Percentiles rank a stretch among this genome's conserved stretches.
Conservation (phyloP, 169 alveolate genomes). For the Plasmodium relictum region DNA sequence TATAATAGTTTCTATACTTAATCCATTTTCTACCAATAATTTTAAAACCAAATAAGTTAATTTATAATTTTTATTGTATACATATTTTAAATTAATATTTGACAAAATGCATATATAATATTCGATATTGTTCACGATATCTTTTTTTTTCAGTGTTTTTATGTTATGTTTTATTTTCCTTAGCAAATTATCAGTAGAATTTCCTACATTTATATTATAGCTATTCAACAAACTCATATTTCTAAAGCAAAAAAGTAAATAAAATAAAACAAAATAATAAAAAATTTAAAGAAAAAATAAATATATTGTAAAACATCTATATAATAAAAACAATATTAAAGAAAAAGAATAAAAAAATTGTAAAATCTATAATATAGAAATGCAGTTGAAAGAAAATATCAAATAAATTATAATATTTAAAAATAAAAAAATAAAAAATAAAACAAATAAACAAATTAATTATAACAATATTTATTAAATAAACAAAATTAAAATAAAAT, state of each 20-base stretch:
- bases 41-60: constrained; percentile 26
- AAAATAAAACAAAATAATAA: background rate
- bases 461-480: too few species aligned
- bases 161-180: constrained; percentile 3
- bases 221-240: background rate
- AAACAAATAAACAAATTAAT: too few species aligned
- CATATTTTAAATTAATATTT: constrained; percentile 60
- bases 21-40: constrained; percentile 2
- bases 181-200: constrained; percentile 12
- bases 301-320: background rate
- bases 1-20: constrained; percentile 35
- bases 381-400: too few species aligned
- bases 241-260: background rate
- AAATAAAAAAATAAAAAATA: too few species aligned
- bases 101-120: constrained; percentile 46
- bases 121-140: constrained; percentile 21
- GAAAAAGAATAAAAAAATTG: constrained; percentile 9
- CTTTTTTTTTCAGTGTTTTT: constrained; percentile 13
- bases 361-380: background rate
- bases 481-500: too few species aligned
- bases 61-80: constrained; percentile 41
- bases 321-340: background rate
- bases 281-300: too few species aligned
- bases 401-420: too few species aligned
- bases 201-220: background rate